phyloP scores from a whole-genome alignment of 768 basidiomycete genomes.

The Phanerochaete sordida region DNA sequence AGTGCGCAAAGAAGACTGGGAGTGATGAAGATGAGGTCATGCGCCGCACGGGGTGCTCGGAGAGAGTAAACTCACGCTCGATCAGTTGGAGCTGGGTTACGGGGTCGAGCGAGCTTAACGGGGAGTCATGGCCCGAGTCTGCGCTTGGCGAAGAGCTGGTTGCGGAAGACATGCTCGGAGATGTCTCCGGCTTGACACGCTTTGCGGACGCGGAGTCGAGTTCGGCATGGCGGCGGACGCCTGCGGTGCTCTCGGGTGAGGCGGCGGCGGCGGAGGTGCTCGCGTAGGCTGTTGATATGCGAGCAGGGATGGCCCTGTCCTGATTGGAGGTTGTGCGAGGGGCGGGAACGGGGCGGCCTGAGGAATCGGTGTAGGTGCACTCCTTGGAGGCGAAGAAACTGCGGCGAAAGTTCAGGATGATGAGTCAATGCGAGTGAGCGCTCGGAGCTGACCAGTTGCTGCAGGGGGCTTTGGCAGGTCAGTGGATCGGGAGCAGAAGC shows the following conservation, averaged over 20 bases:
- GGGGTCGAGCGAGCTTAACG: constrained; percentile 47
- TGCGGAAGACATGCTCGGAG: constrained; percentile 7
- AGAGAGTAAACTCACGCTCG: constrained; percentile 48
- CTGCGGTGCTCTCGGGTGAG: not conserved
- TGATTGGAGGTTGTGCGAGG: constrained; percentile 30
- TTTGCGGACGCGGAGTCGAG: constrained; percentile 7
- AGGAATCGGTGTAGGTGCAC: constrained; percentile 78
- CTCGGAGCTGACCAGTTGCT: constrained; percentile 62
- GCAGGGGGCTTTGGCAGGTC: constrained; percentile 55
- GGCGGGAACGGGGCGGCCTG: constrained; percentile 77
- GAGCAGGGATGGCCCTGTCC: not conserved
- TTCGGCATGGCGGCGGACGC: constrained; percentile 6
- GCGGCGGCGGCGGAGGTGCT: not conserved
- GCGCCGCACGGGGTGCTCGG: not conserved
- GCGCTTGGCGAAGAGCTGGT: constrained; percentile 6
- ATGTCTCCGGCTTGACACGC: constrained; percentile 4
- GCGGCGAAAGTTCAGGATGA: constrained; percentile 11
- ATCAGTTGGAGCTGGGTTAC: constrained; percentile 69
- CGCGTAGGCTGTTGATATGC: not conserved
- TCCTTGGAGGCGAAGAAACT: constrained; percentile 81
- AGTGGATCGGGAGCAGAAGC: not conserved
- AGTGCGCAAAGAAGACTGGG: constrained; percentile 83
- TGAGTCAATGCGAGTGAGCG: constrained; percentile 9
- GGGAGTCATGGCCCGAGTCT: constrained; percentile 32
- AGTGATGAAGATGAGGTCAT: not conserved